A percentile compares a stretch with the other conserved stretches of the same genome.
phyloP scores from a whole-genome alignment of 192 early-diverging fungal species.

The Rhizoclosmatium globosum region DNA sequence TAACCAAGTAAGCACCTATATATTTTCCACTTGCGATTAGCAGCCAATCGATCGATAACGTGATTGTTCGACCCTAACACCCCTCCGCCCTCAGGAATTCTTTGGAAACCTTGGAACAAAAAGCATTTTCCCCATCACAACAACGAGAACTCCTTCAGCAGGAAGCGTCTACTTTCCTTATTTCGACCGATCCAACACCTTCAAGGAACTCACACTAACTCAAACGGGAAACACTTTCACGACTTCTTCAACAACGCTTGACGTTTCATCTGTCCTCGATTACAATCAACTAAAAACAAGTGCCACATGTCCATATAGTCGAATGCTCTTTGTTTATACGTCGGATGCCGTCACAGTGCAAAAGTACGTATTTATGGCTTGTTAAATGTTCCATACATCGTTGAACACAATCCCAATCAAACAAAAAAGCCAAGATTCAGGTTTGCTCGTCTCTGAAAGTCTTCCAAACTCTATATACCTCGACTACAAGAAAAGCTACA shows the following conservation, averaged over 20 bases:
- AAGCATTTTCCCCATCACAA: background rate
- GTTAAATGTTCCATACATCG: background rate
- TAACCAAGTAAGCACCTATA: background rate
- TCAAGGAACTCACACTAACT: slow-evolving; percentile 1
- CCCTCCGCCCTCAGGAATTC: slow-evolving; percentile 3
- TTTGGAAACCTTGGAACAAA: slow-evolving; percentile 17
- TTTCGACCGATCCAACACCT: background rate
- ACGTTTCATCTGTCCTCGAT: background rate
- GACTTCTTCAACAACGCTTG: background rate
- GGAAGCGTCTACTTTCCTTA: slow-evolving; percentile 2
- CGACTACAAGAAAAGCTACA: slow-evolving; percentile 15
- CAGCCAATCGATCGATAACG: too few relatives aligned
- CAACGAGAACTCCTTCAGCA: background rate
- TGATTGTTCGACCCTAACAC: background rate
- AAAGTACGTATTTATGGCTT: background rate
- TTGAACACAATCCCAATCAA: background rate
- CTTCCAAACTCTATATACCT: slow-evolving; percentile 21
- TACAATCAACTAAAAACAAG: background rate
- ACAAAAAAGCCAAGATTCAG: background rate
- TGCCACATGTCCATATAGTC: slow-evolving; percentile 3
- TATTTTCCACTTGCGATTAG: background rate
- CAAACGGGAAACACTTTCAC: background rate
- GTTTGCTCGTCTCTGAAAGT: background rate
- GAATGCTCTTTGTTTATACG: slow-evolving; percentile 2
- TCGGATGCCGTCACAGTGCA: background rate